A percentile compares a stretch with the other conserved stretches of the same genome.
phyloP scores from a whole-genome alignment of 225 moss, liverwort and hornwort species.

The Pseudoscleropodium purum region DNA sequence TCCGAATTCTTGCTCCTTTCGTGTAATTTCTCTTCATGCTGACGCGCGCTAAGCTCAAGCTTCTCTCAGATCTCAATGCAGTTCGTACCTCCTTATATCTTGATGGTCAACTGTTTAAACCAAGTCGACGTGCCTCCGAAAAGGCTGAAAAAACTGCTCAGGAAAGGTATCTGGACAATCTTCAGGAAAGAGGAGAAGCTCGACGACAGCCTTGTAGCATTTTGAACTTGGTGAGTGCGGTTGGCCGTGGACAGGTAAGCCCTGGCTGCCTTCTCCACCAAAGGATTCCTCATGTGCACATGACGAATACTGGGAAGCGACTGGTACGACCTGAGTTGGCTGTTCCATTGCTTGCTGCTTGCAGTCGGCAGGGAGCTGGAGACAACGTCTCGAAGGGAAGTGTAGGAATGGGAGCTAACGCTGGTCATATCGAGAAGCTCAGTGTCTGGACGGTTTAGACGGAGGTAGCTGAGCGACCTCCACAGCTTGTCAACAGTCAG shows the following conservation, averaged over 20 bases:
- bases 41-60: not conserved
- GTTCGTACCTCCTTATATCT: not conserved
- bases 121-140: conserved; percentile 29
- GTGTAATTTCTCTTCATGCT: not conserved
- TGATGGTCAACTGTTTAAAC: conserved; percentile 34
- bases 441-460: conserved; percentile 1
- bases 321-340: conserved; percentile 13
- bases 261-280: conserved; percentile 45
- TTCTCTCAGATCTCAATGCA: not conserved
- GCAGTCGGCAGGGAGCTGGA: not conserved
- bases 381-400: conserved; percentile 34
- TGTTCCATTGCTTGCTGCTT: conserved; percentile 10
- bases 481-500: conserved; percentile 17
- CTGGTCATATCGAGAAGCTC: conserved; percentile 44
- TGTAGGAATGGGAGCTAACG: conserved; percentile 24
- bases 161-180: conserved; percentile 23
- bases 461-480: conserved; percentile 18
- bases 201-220: conserved; percentile 3
- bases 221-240: conserved; percentile 1
- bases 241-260: conserved; percentile 33
- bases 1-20: not conserved
- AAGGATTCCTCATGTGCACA: conserved; percentile 51
- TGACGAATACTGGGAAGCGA: conserved; percentile 33
- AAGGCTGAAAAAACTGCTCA: conserved; percentile 8
- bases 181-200: conserved; percentile 26